Base-by-base conservation (phyloP, 2,329 filamentous ascomycete genomes). In the Sordariomycetes sp. region DNA sequence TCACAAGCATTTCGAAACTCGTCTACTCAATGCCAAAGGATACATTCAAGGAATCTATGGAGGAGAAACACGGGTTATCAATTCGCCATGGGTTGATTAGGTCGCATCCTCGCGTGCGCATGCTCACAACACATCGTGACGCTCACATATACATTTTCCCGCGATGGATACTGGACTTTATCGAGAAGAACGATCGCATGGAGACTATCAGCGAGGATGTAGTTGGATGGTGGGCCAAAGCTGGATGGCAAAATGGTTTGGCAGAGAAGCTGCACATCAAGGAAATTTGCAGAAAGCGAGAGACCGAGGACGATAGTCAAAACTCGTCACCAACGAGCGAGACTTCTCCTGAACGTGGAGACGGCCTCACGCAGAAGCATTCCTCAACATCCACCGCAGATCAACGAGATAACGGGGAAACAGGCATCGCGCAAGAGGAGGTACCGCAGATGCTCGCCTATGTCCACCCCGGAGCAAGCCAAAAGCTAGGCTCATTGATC, bases 81-180 rank as follows among this genome's bases (percentile, higher is more conserved):
- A 60, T 94, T 28, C 78, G 90, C 4, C 82, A 90, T 48, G 77
- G 79, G 4, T 68, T 95, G 20, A 63, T 95, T 10, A 72, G 77
- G 38, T 76, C 75, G 43, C 80, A 94, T 49, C 78, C 85, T 8
- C 75, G 77, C 21, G 68, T 94, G 27, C 81, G 81, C 46, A 82
- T 95, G 70, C 69, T 88, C 39, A 90, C 79, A 11, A 86, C 80
- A 4, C 82, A 93, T 54, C 76, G 92, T 27, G 90, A 96, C 54
- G 85, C 90, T 0, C 90, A 96, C 52, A 82, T 96, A 38, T 98
- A 98, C 58, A 77, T 98, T 42, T 85, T 98, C 45, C 92, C 92
- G 0, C 78, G 77, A 44, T 96, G 92, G 90, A 73, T 94, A 8
- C 74, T 94, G 48, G 81, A 93, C 35, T 83, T 94, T 55, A 75